phyloP scores from a whole-genome alignment of 176 grass and related monocot genomes.

The Dactylis glomerata region DNA sequence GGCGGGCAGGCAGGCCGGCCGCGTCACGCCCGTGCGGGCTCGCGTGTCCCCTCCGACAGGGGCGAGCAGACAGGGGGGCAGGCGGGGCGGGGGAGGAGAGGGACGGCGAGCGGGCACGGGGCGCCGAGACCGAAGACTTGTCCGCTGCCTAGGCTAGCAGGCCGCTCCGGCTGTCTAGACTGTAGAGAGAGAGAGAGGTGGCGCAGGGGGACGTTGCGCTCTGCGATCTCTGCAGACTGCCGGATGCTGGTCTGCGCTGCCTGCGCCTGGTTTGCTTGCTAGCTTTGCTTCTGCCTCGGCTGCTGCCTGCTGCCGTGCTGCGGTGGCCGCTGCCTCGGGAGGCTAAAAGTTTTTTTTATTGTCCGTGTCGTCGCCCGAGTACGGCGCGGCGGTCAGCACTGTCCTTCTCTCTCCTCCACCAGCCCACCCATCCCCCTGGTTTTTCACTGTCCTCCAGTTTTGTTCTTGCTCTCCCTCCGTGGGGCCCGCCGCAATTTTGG shows the following conservation, averaged over 20 bases:
- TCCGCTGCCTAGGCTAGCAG: not conserved
- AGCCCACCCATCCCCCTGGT: not conserved
- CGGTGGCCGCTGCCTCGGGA: constrained; percentile 7
- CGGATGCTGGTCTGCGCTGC: not conserved
- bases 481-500: not conserved
- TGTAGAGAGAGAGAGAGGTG: not conserved
- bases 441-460: constrained; percentile 1
- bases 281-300: not conserved
- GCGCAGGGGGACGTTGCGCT: not conserved
- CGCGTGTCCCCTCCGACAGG: constrained; percentile 44
- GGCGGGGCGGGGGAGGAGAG: not conserved
- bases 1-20: not conserved
- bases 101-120: not conserved
- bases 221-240: not conserved
- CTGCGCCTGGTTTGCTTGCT: not conserved
- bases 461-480: not conserved
- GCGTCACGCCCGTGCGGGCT: not conserved
- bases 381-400: not conserved
- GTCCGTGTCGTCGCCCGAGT: not conserved
- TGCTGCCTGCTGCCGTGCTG: not conserved
- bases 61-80: constrained; percentile 41
- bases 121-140: constrained; percentile 28
- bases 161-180: not conserved
- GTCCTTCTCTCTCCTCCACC: constrained; percentile 11
- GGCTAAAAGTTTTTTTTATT: constrained; percentile 27